Percentiles rank a stretch among this genome's conserved stretches.
These are phyloP conservation scores for Prasinococcaceae sp. DNA, from an alignment of 139 green algal genomes.

Conservation along the genomic window DNA sequence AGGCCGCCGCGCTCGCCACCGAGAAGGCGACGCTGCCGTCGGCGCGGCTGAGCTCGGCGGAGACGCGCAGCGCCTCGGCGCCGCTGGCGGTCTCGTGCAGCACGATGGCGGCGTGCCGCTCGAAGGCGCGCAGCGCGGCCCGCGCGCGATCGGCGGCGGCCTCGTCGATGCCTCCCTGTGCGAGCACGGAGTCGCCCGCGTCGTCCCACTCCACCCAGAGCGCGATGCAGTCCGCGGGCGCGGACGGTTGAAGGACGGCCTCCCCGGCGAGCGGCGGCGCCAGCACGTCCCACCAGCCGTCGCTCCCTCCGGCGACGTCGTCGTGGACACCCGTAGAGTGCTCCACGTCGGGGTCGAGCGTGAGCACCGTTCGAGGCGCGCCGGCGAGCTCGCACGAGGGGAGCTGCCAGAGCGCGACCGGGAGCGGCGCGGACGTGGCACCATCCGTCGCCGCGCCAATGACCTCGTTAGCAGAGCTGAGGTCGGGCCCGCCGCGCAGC, in stretches of 20 bases:
- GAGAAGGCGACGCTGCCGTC: too few species aligned
- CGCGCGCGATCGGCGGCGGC: too few species aligned
- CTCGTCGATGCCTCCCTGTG: too few species aligned
- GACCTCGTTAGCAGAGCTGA: neutral
- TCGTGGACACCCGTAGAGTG: neutral
- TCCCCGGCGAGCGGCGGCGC: neutral
- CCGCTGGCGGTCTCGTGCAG: too few species aligned
- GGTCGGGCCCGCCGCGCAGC: too few species aligned
- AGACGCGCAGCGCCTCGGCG: too few species aligned
- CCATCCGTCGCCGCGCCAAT: too few species aligned
- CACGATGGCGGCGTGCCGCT: too few species aligned
- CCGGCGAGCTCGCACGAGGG: neutral
- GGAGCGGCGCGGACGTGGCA: neutral
- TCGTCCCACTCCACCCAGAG: neutral
- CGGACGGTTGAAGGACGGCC: neutral
- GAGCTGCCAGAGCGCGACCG: neutral
- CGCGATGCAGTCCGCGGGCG: neutral
- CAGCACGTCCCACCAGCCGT: neutral
- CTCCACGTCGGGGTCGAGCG: neutral
- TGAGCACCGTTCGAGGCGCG: neutral
- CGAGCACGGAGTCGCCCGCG: too few species aligned
- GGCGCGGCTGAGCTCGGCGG: too few species aligned
- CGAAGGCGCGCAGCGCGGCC: too few species aligned
- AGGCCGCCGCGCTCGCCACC: too few species aligned
- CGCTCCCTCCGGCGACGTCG: neutral